phyloP scores from a whole-genome alignment of 768 basidiomycete genomes.

The Mycena maculata region DNA sequence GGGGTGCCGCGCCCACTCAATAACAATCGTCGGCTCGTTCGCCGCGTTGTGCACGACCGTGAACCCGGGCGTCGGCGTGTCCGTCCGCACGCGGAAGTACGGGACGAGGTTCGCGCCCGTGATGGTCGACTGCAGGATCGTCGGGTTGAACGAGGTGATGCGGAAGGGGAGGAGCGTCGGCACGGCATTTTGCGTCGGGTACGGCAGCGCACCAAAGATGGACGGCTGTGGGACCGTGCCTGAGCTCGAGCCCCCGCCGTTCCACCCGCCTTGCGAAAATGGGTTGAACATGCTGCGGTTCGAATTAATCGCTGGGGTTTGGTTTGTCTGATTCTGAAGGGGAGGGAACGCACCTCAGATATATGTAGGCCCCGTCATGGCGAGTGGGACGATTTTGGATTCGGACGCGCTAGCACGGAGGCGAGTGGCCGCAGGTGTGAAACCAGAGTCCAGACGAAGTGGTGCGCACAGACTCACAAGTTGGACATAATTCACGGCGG shows the following conservation, averaged over 20 bases:
- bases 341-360: no score
- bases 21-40: not conserved
- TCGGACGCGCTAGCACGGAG: no score
- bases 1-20: not conserved
- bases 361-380: no score
- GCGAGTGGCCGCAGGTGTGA: no score
- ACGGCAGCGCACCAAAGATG: slow-evolving; percentile 59
- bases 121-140: slow-evolving; percentile 57
- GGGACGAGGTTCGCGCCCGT: slow-evolving; percentile 53
- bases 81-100: slow-evolving; percentile 54
- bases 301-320: not conserved
- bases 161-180: slow-evolving; percentile 52
- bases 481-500: no score
- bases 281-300: slow-evolving; percentile 24
- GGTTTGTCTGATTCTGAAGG: no score
- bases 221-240: slow-evolving; percentile 43
- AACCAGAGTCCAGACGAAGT: no score
- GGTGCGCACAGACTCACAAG: no score
- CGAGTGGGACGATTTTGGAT: no score
- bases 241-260: not conserved
- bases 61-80: slow-evolving; percentile 45
- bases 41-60: not conserved
- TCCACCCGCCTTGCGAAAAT: slow-evolving; percentile 28
- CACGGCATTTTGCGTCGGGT: slow-evolving; percentile 38
- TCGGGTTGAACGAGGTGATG: slow-evolving; percentile 53